Evolutionary conservation across 2,329 filamentous ascomycete species (phyloP), one percentile per base, ranked within the genome.

Genomic region (Akanthomyces dipterigenus): DNA sequence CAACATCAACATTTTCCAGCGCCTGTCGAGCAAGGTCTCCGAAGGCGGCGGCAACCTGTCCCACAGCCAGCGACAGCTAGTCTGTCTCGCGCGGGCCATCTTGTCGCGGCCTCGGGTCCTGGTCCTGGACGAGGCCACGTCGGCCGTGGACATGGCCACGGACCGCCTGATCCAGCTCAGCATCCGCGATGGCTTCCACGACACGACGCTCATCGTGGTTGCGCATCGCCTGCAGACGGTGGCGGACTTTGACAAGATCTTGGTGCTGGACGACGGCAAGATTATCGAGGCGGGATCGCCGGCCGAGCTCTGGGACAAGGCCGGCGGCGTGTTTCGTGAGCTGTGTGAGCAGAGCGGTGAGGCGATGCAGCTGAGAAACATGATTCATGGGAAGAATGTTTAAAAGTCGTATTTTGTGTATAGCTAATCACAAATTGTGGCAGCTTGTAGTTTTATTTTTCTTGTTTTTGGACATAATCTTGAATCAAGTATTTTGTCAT

Each of bases 121-220:
- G 77, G 81, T 89, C 2, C 78, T 89, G 0, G 87, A 90, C 68
- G 87, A 90, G 73, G 87, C 87, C 0, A 90, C 87, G 0, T 83
- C 80, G 8, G 85, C 87, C 0, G 85, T 89, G 0, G 87, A 89
- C 69, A 87, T 88, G 82, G 77, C 79, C 48, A 89, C 87, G 0
- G 87, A 89, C 69, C 75, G 77, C 1, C 76, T 87, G 22, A 89
- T 89, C 66, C 86, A 89, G 72, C 77, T 81, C 3, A 81, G 77
- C 50, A 88, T 89, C 65, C 76, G 85, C 14, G 80, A 84, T 64
- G 84, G 87, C 67, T 87, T 88, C 64, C 79, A 77, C 2, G 81
- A 81, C 58, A 78, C 78, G 5, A 88, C 85, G 2, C 72, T 88
- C 24, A 70, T 88, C 9, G 85, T 88, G 5, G 88, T 89, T 66